Evolutionary conservation across 192 early-diverging fungal species (phyloP), one percentile per base, ranked within the genome.

Genomic region (Coemansia sp.): DNA sequence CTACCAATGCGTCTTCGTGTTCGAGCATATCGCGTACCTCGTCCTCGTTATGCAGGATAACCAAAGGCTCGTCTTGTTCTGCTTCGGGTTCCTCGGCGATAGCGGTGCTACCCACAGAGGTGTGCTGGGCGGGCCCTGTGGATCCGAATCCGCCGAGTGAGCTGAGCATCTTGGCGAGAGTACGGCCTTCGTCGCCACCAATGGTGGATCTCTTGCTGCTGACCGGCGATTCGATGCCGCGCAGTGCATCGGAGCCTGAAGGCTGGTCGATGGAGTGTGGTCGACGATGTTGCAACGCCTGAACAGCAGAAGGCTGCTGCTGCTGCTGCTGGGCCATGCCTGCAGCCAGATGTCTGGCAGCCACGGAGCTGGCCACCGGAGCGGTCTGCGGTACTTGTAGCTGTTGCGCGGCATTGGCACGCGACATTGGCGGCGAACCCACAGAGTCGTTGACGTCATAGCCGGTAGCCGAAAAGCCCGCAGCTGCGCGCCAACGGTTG

Each of bases 1-100:
- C 83, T 22, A 90, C 85, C 10, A 93, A 77, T 5, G 28, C 31
- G 28, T 85, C 84, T 32, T 90, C 91, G 69, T 88, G 88, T 66
- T 89, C 87, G 51, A 84, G 67, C 67, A 84, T 71, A 14, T 69
- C 81, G 56, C 81, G 71, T 32, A 73, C 66, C 29, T 78, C 76
- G 36, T 74, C 72, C 69, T 76, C 81, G 67, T 54, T 71, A 12
- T 55, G 57, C 62, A 80, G 66, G 45, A 58, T 66, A 18, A 65
- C 62, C 20, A 38, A 51, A 5, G 49, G 30, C 16, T 56, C 52
- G 29, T 49, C 67, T 5, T 60, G 22, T 25, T 25, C 22, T 25
- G 22, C 58, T 17, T 69, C 67, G 28, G 56, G 66, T 32, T 71
- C 67, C 30, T 72, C 70, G 49, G 66, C 60, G 17, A 64, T 65